These are phyloP conservation scores for Amphibolis antarctica DNA, from an alignment of 106 monocot species.

Conservation along the genomic window DNA sequence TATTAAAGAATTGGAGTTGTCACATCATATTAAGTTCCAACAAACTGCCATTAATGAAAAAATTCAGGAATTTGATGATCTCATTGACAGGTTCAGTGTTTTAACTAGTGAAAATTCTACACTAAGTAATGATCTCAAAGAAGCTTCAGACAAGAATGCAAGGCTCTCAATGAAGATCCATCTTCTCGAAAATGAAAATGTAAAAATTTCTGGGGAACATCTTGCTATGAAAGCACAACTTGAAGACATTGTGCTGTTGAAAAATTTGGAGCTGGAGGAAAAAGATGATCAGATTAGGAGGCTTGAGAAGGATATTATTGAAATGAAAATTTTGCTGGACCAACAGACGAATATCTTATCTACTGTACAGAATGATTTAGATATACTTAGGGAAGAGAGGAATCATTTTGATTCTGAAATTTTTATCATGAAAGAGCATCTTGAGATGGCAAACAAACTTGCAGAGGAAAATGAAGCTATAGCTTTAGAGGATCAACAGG, in stretches of 20 bases:
- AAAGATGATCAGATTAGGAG: constrained; percentile 26
- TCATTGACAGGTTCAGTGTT: constrained; percentile 4
- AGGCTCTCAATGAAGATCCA: neutral
- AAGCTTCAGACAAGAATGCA: neutral
- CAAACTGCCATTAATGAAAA: constrained; percentile 1
- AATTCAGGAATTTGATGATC: neutral
- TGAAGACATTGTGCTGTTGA: constrained; percentile 19
- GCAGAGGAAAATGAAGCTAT: constrained; percentile 88
- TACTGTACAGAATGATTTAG: constrained; percentile 30
- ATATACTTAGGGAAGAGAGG: constrained; percentile 32
- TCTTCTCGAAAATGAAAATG: constrained; percentile 9
- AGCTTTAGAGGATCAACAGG: constrained; percentile 72
- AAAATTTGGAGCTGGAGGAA: constrained; percentile 27
- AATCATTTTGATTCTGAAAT: constrained; percentile 27
- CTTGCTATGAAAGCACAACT: constrained; percentile 32
- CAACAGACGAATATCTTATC: constrained; percentile 21
- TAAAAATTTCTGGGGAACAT: constrained; percentile 28
- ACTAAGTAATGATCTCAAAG: neutral
- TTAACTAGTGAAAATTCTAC: constrained; percentile 8
- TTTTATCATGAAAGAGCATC: constrained; percentile 35
- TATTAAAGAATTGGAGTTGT: constrained; percentile 2
- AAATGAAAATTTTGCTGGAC: constrained; percentile 29
- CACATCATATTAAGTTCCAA: neutral
- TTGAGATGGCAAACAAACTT: constrained; percentile 64
- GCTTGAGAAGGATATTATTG: constrained; percentile 42